Conservation (phyloP, 139 green algal species). For the Ulvella scutata region DNA sequence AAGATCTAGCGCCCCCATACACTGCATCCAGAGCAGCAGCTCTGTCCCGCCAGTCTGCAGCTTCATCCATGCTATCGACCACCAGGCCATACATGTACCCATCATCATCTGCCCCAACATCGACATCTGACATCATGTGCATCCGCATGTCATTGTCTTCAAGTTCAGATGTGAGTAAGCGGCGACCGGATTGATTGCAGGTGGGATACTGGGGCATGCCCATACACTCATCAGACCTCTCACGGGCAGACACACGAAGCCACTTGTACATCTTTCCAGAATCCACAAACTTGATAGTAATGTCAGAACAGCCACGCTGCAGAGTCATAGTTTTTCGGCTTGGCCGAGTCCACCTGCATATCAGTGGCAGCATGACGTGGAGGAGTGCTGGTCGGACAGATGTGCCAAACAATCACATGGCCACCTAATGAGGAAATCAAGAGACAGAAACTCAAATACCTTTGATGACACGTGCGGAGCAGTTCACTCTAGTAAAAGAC, state of each 20-base stretch:
- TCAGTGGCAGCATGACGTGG: no score
- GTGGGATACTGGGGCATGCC: not conserved
- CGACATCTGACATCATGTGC: not conserved
- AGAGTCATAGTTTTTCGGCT: not conserved
- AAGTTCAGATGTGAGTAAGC: not conserved
- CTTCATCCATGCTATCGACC: not conserved
- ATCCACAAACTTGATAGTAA: not conserved
- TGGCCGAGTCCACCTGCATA: not conserved
- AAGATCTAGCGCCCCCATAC: no score
- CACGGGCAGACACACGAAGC: not conserved
- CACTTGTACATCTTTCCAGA: not conserved
- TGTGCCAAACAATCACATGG: no score
- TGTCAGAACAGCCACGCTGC: not conserved
- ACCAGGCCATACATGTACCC: no score
- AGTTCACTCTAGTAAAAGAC: no score
- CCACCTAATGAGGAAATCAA: no score
- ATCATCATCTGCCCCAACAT: not conserved
- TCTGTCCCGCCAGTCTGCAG: not conserved
- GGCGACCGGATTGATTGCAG: not conserved
- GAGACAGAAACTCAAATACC: no score
- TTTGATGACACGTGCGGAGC: no score
- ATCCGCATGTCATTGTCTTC: not conserved
- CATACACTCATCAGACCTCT: not conserved
- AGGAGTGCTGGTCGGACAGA: no score
- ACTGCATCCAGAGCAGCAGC: not conserved